Evolutionary conservation across 2,329 filamentous ascomycete genomes (phyloP).

Genomic region (Colletotrichum falcatum): DNA sequence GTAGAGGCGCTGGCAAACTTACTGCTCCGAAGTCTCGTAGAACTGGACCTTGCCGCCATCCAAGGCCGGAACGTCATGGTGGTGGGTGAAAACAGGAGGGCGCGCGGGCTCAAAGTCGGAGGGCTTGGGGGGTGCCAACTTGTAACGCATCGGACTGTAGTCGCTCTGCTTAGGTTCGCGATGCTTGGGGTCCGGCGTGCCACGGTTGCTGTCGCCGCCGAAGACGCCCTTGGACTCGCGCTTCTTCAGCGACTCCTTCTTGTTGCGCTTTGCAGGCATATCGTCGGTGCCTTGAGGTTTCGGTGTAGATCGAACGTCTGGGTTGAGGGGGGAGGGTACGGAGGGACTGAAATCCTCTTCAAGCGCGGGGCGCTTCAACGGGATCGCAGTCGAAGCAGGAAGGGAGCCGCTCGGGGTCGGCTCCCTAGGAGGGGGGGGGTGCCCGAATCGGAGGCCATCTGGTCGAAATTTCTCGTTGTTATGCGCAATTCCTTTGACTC

Average conservation of each 20-base stretch:
- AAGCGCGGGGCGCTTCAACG: conserved; percentile 71
- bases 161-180: conserved; percentile 54
- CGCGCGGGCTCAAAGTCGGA: conserved; percentile 72
- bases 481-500: background rate
- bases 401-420: conserved; percentile 54
- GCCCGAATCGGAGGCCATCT: conserved; percentile 53
- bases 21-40: conserved; percentile 75
- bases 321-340: conserved; percentile 80
- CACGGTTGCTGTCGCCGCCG: conserved; percentile 62
- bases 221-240: conserved; percentile 69
- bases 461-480: background rate
- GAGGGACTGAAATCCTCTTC: conserved; percentile 78
- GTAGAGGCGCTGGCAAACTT: conserved; percentile 47
- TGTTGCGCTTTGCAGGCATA: conserved; percentile 57
- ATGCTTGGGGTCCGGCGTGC: conserved; percentile 68
- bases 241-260: conserved; percentile 77
- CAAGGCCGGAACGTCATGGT: conserved; percentile 64
- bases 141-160: conserved; percentile 69
- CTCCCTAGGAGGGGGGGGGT: conserved; percentile 58
- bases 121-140: conserved; percentile 71
- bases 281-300: conserved; percentile 51
- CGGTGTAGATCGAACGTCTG: conserved; percentile 62
- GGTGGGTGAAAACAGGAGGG: conserved; percentile 67
- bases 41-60: conserved; percentile 67
- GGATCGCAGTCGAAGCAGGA: conserved; percentile 60